phyloP scores from a whole-genome alignment of 495 filamentous ascomycete genomes.

The Sphaerosporella brunnea region DNA sequence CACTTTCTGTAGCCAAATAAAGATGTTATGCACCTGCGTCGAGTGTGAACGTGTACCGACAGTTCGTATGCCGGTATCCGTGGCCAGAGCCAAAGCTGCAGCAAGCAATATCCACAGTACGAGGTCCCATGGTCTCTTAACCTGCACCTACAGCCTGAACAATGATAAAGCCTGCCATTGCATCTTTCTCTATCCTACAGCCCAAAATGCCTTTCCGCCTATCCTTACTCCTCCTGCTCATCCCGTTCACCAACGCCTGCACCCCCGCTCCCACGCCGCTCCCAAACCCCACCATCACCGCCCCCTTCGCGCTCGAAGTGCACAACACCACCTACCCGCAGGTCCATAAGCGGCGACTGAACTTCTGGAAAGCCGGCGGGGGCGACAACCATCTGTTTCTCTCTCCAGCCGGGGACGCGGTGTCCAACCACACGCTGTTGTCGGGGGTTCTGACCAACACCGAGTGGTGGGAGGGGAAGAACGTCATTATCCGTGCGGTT shows the following conservation, averaged over 20 bases:
- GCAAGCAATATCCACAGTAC: too few relatives aligned
- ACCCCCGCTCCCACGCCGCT: conserved; percentile 25
- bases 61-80: too few relatives aligned
- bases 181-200: too few relatives aligned
- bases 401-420: conserved; percentile 31
- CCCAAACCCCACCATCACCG: conserved; percentile 30
- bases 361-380: conserved; percentile 33
- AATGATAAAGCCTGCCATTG: too few relatives aligned
- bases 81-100: too few relatives aligned
- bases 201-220: background rate
- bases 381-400: conserved; percentile 34
- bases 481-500: conserved; percentile 29
- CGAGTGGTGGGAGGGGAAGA: conserved; percentile 22
- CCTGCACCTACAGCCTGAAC: too few relatives aligned
- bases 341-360: conserved; percentile 35
- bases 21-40: too few relatives aligned
- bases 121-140: too few relatives aligned
- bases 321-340: conserved; percentile 34
- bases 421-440: conserved; percentile 32
- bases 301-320: conserved; percentile 32
- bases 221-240: conserved; percentile 15
- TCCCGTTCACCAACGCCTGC: conserved; percentile 26
- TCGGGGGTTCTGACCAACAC: conserved; percentile 30
- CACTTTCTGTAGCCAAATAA: too few relatives aligned
- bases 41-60: too few relatives aligned